These are phyloP conservation scores for Phialophora tarda DNA, from an alignment of 2,329 filamentous ascomycete genomes.

Conservation along the genomic window DNA sequence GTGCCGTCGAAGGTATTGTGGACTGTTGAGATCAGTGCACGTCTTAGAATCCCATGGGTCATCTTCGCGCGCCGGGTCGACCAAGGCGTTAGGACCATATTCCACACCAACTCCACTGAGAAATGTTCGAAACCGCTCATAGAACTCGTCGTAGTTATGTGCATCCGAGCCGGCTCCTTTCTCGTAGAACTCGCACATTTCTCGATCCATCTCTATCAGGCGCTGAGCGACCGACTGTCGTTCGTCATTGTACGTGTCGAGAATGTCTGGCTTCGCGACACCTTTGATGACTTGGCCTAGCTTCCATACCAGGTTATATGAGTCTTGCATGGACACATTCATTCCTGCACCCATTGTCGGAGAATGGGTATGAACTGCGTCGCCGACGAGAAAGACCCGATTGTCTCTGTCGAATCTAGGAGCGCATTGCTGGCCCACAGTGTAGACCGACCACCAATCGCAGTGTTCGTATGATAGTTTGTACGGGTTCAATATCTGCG, in stretches of 20 bases:
- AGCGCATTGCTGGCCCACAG: constrained; percentile 60
- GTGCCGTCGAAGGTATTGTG: neutral
- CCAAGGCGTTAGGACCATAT: constrained; percentile 57
- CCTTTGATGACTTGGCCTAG: constrained; percentile 57
- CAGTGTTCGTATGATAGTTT: constrained; percentile 67
- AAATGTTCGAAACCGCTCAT: constrained; percentile 65
- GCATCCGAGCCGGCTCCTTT: constrained; percentile 53
- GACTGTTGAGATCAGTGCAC: neutral
- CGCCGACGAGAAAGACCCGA: constrained; percentile 72
- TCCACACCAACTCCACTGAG: constrained; percentile 63
- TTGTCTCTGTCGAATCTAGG: constrained; percentile 61
- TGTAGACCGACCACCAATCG: constrained; percentile 70
- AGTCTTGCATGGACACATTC: constrained; percentile 74
- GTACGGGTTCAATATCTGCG: constrained; percentile 70
- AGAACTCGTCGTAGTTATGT: constrained; percentile 68
- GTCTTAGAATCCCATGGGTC: neutral
- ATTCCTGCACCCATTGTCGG: constrained; percentile 67
- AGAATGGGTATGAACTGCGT: constrained; percentile 63
- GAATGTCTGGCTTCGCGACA: constrained; percentile 47
- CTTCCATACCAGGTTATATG: constrained; percentile 65
- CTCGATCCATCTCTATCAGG: constrained; percentile 68
- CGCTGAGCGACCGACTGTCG: constrained; percentile 66
- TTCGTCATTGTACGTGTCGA: constrained; percentile 60
- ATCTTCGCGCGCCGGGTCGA: constrained; percentile 17
- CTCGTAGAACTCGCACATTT: constrained; percentile 3